Base-by-base conservation (phyloP, 768 basidiomycete species). In the Agrocybe pediades region DNA sequence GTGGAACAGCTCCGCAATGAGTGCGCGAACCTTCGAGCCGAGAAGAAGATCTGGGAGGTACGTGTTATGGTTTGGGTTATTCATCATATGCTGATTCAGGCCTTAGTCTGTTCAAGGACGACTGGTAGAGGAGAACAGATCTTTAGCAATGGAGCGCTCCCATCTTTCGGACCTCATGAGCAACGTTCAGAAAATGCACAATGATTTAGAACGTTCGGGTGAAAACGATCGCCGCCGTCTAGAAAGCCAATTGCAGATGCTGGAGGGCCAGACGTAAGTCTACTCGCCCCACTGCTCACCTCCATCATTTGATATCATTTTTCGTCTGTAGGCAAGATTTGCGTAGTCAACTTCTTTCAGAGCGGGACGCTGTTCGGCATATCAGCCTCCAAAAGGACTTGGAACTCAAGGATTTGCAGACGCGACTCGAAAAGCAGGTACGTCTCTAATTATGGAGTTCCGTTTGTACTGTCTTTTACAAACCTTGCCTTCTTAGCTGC, bases 1-100 rank as follows among this genome's bases (percentile, higher is more conserved):
- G 71, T 87, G 15, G 92, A 95, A 57, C 86, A 90, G 53, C 73
- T 94, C 33, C 84, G 92, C 9, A 92, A 90, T 59, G 95, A 98
- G 62, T 83, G 79, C 58, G 89, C 91, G 2, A 95, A 92, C 66
- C 80, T 97, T 16, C 85, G 89, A 40, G 95, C 94, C 0, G 96
- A 98, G 79, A 95, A 93, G 76, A 88, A 85, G 64, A 90, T 95
- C 29, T 93, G 90, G 88, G 91, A 92, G 86, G 93, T 91, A 48
- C 26, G 80, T 64, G 1, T 20, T 6, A 7, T 1, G 1, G 39
- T 19, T 41, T 41, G 26, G 27, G 24, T 27, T n/a, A 30, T 29
- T 1, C 24, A 27, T 23, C 41, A 9, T 33, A 40, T 40, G 3
- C 19, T 9, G 6, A 27, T 11, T 15, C 29, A 23, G 15, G 39